Percentiles rank a stretch among this genome's conserved stretches.
Conservation (phyloP, 495 filamentous ascomycete species). For the Penicillium arizonense region DNA sequence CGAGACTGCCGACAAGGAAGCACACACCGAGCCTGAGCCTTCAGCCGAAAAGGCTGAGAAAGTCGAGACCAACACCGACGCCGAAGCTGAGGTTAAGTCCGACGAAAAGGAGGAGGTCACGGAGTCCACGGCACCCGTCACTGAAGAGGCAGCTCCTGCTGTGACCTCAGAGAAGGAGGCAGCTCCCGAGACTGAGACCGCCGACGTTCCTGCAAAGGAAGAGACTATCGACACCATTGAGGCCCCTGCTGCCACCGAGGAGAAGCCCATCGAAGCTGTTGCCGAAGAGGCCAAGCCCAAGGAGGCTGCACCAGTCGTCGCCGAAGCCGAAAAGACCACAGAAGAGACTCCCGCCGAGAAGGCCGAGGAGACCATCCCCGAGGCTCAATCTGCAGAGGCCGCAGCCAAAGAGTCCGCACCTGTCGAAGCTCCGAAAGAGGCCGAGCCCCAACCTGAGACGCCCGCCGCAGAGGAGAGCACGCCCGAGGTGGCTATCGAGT, state of each 20-base stretch:
- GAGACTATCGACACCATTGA: neutral
- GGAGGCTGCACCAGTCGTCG: too few relatives aligned
- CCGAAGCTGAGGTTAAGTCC: conserved; percentile 3
- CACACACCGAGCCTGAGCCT: neutral
- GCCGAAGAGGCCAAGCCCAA: too few relatives aligned
- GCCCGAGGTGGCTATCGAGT: neutral
- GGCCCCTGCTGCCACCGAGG: too few relatives aligned
- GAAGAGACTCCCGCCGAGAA: neutral
- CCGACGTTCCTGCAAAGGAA: neutral
- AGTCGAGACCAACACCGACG: neutral
- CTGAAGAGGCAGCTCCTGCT: conserved; percentile 1
- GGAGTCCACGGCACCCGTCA: neutral
- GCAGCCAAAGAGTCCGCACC: conserved; percentile 1
- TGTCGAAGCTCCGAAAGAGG: conserved; percentile 7
- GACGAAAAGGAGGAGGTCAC: conserved; percentile 8
- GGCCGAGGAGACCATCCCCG: neutral
- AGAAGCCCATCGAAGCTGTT: too few relatives aligned
- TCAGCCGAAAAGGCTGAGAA: neutral
- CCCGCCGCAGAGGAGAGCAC: neutral
- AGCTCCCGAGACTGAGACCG: neutral
- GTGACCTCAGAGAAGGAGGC: conserved; percentile 3
- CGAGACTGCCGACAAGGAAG: neutral
- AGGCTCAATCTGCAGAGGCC: conserved; percentile 3
- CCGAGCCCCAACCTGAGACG: conserved; percentile 4
- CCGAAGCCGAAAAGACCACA: too few relatives aligned